Evolutionary conservation across 768 basidiomycete species (phyloP), one percentile per base, ranked within the genome.

Genomic region (Melanogaster broomeanus): DNA sequence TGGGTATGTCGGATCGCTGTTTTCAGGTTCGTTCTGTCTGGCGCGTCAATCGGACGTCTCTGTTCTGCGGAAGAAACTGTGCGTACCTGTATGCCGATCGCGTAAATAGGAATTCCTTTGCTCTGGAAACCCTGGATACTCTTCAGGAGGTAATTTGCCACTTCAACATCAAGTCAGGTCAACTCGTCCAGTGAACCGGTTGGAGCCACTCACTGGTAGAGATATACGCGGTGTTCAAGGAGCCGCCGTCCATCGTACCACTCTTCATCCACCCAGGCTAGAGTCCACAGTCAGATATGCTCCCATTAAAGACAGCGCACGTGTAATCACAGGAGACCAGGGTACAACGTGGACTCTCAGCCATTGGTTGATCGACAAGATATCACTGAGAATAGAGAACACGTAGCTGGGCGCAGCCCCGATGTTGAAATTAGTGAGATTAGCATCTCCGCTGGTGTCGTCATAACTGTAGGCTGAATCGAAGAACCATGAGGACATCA

Each of bases 201-300:
- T 37, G 25, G n/a, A 34, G 9, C 21, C 8, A 69, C 82, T 52
- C 54, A 87, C 83, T 84, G 0, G 69, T 63, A 35, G 62, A 64
- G 34, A 78, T 66, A 49, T 81, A 82, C 40, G 73, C 68, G 0
- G 80, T 75, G 25, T 74, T 58, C 45, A 90, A 63, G 12, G 77
- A 79, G 28, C 87, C 87, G 2, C 88, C 88, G 24, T 81, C 74
- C 84, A 88, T 88, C 1, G 79, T 79, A 50, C 77, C 81, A 42
- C 70, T 73, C 66, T 90, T 90, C 87, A 89, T 88, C 88, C 89
- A 91, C 4, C 72, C 85, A 10, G 89, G 88, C 87, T 89, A 50
- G 35, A 40, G 52, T 12, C 7, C 31, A 31, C 21, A 30, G 15
- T 52, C 45, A 55, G 39, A 22, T 52, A 16, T 37, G 27, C 6